Conservation (phyloP, 768 basidiomycete genomes). For the Hydnum rufescens region DNA sequence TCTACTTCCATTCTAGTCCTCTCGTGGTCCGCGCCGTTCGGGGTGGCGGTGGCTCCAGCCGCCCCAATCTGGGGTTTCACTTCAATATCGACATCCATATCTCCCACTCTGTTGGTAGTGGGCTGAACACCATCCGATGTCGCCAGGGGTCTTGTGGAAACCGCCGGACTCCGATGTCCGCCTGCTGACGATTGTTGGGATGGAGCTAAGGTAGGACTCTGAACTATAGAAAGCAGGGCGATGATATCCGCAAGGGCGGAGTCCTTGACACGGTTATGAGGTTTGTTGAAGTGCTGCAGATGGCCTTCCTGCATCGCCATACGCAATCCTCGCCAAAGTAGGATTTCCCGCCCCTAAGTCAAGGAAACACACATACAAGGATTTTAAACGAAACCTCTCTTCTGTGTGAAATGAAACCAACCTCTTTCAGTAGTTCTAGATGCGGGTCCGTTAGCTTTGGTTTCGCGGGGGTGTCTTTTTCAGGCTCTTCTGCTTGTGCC, state of each 20-base stretch:
- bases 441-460: neutral
- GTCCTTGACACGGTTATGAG: neutral
- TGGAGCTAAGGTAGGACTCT: too few relatives aligned
- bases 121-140: too few relatives aligned
- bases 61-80: neutral
- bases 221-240: neutral
- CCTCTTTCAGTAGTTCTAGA: neutral
- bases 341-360: neutral
- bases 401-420: neutral
- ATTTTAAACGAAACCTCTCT: too few relatives aligned
- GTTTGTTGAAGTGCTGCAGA: constrained; percentile 9
- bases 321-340: constrained; percentile 7
- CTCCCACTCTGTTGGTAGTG: too few relatives aligned
- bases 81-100: too few relatives aligned
- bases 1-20: too few relatives aligned
- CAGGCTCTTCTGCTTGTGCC: neutral
- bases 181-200: too few relatives aligned
- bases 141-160: too few relatives aligned
- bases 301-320: constrained; percentile 6
- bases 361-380: too few relatives aligned
- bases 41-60: neutral
- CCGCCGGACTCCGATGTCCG: too few relatives aligned
- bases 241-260: neutral
- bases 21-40: neutral
- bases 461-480: neutral